Conservation (phyloP, 371 early-diverging fungal species). For the Vittaforma corneae region DNA sequence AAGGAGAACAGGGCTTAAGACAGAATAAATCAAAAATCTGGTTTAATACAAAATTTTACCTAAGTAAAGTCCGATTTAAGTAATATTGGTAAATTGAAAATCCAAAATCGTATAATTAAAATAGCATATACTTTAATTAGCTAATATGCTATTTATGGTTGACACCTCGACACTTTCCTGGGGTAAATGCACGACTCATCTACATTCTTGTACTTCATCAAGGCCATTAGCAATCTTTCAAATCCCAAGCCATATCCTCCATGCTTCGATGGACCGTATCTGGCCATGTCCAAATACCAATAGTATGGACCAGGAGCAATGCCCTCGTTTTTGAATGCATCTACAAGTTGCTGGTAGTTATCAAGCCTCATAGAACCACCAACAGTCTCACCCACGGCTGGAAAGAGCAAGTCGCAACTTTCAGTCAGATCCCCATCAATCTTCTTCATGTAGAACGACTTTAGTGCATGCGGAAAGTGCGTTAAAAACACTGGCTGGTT, state of each 20-base stretch:
- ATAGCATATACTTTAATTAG: not conserved
- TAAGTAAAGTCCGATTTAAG: too few relatives aligned
- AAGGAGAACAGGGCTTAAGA: not conserved
- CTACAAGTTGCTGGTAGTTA: slow-evolving; percentile 73
- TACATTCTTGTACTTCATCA: slow-evolving; percentile 72
- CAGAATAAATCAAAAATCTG: not conserved
- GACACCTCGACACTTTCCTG: slow-evolving; percentile 71
- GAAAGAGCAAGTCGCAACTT: slow-evolving; percentile 93
- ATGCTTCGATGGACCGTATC: slow-evolving; percentile 88
- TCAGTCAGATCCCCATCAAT: slow-evolving; percentile 81
- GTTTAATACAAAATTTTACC: too few relatives aligned
- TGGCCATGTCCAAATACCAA: slow-evolving; percentile 96
- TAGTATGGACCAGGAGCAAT: slow-evolving; percentile 89
- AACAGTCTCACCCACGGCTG: slow-evolving; percentile 95
- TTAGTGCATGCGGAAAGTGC: slow-evolving; percentile 91
- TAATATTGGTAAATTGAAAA: too few relatives aligned
- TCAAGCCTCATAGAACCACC: slow-evolving; percentile 97
- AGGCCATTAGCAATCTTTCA: slow-evolving; percentile 92
- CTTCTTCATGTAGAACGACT: slow-evolving; percentile 97
- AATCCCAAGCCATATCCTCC: slow-evolving; percentile 98
- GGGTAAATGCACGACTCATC: slow-evolving; percentile 87
- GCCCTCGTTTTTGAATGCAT: slow-evolving; percentile 85
- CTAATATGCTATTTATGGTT: slow-evolving; percentile 44
- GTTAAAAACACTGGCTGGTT: slow-evolving; percentile 79
- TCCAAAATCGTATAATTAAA: too few relatives aligned